Percentiles rank a stretch among this genome's conserved stretches.
Evolutionary conservation across 768 basidiomycete genomes (phyloP).

Genomic region (Podaxis sp.): DNA sequence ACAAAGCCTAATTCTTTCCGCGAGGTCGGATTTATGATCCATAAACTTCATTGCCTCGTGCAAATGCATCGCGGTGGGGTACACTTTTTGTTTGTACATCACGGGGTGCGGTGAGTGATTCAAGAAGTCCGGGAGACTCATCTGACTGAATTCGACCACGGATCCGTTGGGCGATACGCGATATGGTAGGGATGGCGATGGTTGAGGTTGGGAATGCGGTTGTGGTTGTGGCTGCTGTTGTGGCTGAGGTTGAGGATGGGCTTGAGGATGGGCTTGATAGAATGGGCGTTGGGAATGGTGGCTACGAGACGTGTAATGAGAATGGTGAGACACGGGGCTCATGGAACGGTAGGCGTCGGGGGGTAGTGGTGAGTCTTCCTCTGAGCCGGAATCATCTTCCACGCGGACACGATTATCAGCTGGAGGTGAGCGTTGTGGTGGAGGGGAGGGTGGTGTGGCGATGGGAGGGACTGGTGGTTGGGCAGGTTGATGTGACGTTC

Average conservation of each 20-base stretch:
- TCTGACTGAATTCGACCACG: slow-evolving; percentile 42
- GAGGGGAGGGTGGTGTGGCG: slow-evolving; percentile 7
- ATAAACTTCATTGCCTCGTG: slow-evolving; percentile 74
- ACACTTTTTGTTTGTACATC: slow-evolving; percentile 50
- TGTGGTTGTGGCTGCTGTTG: neutral
- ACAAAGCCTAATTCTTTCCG: slow-evolving; percentile 54
- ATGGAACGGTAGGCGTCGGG: neutral
- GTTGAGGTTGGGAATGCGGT: neutral
- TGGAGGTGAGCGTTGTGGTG: slow-evolving; percentile 18
- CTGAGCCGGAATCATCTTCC: slow-evolving; percentile 1
- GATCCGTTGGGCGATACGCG: neutral
- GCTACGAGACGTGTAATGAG: neutral
- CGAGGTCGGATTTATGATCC: slow-evolving; percentile 47
- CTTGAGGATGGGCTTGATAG: neutral
- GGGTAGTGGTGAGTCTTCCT: neutral
- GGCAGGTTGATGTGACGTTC: neutral
- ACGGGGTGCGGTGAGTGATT: slow-evolving; percentile 69
- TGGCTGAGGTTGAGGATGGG: neutral
- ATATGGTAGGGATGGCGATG: slow-evolving; percentile 1
- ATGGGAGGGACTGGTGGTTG: neutral
- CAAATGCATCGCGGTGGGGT: slow-evolving; percentile 74
- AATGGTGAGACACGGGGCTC: neutral
- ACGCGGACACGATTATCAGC: neutral
- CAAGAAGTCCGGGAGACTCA: slow-evolving; percentile 45
- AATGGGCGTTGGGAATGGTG: slow-evolving; percentile 9